These are phyloP conservation scores for Plenodomus tracheiphilus DNA, from an alignment of 2,329 filamentous ascomycete species.

Conservation along the genomic window DNA sequence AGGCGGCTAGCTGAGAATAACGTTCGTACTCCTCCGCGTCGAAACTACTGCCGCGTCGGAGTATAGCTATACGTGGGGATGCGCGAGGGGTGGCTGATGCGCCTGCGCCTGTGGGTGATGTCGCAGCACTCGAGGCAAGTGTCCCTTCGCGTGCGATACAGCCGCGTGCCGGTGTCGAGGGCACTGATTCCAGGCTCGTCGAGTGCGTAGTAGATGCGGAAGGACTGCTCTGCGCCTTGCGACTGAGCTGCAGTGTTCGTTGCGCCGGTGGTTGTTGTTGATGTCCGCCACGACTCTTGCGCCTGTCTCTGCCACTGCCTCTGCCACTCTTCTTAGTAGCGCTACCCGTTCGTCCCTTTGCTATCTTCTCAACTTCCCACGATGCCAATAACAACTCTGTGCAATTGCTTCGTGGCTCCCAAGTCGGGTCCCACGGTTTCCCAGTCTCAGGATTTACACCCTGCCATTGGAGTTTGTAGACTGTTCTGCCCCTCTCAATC, in stretches of 20 bases:
- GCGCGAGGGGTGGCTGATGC: background rate
- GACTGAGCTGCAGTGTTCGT: constrained; percentile 2
- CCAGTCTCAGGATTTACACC: constrained; percentile 54
- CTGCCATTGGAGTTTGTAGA: constrained; percentile 63
- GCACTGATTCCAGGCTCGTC: background rate
- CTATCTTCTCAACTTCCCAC: constrained; percentile 20
- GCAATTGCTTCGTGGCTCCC: constrained; percentile 51
- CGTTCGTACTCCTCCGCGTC: constrained; percentile 25
- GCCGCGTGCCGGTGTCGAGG: constrained; percentile 6
- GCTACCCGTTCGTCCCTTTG: background rate
- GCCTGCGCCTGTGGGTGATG: constrained; percentile 1
- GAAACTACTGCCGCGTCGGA: constrained; percentile 15
- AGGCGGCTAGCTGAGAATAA: constrained; percentile 21
- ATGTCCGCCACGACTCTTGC: background rate
- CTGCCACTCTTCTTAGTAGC: background rate
- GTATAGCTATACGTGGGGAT: constrained; percentile 22
- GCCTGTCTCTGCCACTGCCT: background rate
- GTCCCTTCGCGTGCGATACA: background rate
- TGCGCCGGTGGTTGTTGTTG: background rate
- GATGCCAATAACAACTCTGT: constrained; percentile 42
- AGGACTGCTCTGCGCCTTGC: constrained; percentile 19
- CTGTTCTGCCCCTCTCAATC: constrained; percentile 22
- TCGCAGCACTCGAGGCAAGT: background rate
- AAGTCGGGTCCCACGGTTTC: constrained; percentile 53
- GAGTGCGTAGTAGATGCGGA: constrained; percentile 5